Conservation (phyloP, 2,329 filamentous ascomycete genomes). For the Chaetoscypha palmicola region DNA sequence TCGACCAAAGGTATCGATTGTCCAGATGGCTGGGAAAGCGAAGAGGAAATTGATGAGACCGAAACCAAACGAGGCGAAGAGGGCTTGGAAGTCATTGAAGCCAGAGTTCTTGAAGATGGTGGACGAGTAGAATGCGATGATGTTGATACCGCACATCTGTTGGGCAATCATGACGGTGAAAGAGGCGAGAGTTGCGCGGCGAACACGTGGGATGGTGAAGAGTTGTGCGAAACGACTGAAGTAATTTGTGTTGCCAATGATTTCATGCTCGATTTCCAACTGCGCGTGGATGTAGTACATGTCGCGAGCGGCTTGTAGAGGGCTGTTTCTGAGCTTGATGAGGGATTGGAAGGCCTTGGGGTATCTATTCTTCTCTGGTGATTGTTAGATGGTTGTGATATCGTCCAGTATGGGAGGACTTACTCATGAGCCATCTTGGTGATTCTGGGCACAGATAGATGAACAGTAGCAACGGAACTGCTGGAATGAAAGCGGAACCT, state of each 20-base stretch:
- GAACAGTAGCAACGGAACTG: slow-evolving; percentile 49
- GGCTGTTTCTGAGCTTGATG: slow-evolving; percentile 47
- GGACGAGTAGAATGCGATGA: slow-evolving; percentile 69
- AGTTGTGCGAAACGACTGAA: slow-evolving; percentile 54
- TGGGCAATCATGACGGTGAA: slow-evolving; percentile 54
- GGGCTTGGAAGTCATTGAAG: slow-evolving; percentile 45
- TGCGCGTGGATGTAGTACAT: slow-evolving; percentile 53
- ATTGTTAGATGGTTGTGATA: slow-evolving; percentile 1
- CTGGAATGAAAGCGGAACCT: slow-evolving; percentile 58
- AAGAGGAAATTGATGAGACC: slow-evolving; percentile 58
- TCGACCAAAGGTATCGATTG: slow-evolving; percentile 61
- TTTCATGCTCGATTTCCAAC: slow-evolving; percentile 37
- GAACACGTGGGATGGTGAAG: slow-evolving; percentile 62
- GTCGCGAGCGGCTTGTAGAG: slow-evolving; percentile 55
- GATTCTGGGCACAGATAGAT: slow-evolving; percentile 59
- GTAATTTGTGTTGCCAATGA: slow-evolving; percentile 44
- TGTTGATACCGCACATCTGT: slow-evolving; percentile 46
- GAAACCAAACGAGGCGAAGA: slow-evolving; percentile 58
- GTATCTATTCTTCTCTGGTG: slow-evolving; percentile 45
- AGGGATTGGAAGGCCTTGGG: slow-evolving; percentile 50
- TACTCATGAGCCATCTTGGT: slow-evolving; percentile 56
- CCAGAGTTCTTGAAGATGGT: slow-evolving; percentile 55
- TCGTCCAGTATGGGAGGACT: slow-evolving; percentile 1
- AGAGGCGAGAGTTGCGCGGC: slow-evolving; percentile 67
- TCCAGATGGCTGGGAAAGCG: slow-evolving; percentile 49